Percentiles rank a stretch among this genome's conserved stretches.
Conservation (phyloP, 176 grass and related monocot species). For the Raddia distichophylla region DNA sequence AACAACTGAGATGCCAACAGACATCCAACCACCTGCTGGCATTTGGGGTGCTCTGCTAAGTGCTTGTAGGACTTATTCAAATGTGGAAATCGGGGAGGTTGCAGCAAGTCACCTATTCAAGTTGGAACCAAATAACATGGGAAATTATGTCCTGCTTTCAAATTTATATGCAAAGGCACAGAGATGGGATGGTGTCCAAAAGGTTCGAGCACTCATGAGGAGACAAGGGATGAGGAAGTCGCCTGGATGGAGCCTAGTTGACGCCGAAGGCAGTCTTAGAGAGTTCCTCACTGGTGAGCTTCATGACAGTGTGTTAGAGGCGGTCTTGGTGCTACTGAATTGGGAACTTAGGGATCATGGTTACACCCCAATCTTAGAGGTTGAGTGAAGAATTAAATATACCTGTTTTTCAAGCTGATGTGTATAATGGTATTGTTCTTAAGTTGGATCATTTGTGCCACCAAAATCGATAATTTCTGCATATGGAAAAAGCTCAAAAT, state of each 20-base stretch:
- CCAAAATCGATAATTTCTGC: constrained; percentile 10
- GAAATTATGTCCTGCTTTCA: constrained; percentile 56
- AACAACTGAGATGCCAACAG: constrained; percentile 36
- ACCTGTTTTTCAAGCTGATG: background rate
- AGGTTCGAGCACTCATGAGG: constrained; percentile 49
- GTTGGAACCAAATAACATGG: constrained; percentile 55
- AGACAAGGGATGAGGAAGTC: constrained; percentile 47
- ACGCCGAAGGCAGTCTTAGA: constrained; percentile 34
- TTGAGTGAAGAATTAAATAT: constrained; percentile 32
- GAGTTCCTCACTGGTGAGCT: constrained; percentile 46
- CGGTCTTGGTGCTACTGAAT: constrained; percentile 38
- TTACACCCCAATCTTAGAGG: constrained; percentile 32
- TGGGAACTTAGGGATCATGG: constrained; percentile 54
- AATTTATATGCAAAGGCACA: constrained; percentile 49
- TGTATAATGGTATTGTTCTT: background rate
- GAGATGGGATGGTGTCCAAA: constrained; percentile 47
- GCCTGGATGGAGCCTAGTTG: constrained; percentile 51
- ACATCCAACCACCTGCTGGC: constrained; percentile 36
- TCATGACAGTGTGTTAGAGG: constrained; percentile 37
- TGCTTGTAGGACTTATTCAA: constrained; percentile 54
- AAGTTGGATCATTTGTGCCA: background rate
- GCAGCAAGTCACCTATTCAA: constrained; percentile 50
- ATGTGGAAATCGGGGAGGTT: constrained; percentile 46
- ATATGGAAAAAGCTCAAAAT: background rate
- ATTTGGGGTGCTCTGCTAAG: constrained; percentile 56